Conservation (phyloP, 306 rosid genomes). For the Vigna angularis region DNA sequence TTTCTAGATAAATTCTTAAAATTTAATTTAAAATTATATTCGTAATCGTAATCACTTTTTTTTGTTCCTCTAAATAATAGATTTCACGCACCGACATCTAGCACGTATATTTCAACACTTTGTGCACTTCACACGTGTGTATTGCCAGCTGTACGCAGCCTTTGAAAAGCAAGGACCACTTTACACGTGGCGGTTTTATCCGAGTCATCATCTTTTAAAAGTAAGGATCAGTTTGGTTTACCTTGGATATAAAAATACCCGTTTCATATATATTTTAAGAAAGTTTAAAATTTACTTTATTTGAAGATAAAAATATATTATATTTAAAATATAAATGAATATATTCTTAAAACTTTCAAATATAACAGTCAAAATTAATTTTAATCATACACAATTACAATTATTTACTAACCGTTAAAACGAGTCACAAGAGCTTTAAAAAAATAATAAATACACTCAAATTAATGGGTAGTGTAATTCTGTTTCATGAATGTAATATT, state of each 20-base stretch:
- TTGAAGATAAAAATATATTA: not conserved
- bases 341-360: not conserved
- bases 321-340: not conserved
- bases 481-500: no score
- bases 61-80: no score
- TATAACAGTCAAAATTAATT: not conserved
- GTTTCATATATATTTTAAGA: not conserved
- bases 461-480: not conserved
- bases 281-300: not conserved
- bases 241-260: not conserved
- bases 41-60: no score
- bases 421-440: not conserved
- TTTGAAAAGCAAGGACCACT: not conserved
- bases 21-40: no score
- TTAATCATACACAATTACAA: not conserved
- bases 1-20: not conserved
- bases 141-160: not conserved
- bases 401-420: not conserved
- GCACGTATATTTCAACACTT: not conserved
- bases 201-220: not conserved
- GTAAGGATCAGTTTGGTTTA: not conserved
- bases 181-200: not conserved
- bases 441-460: not conserved
- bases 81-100: not conserved
- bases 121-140: conserved; percentile 6